Base-by-base conservation (phyloP, 495 filamentous ascomycete species). In the Hypomontagnella submonticulosa region DNA sequence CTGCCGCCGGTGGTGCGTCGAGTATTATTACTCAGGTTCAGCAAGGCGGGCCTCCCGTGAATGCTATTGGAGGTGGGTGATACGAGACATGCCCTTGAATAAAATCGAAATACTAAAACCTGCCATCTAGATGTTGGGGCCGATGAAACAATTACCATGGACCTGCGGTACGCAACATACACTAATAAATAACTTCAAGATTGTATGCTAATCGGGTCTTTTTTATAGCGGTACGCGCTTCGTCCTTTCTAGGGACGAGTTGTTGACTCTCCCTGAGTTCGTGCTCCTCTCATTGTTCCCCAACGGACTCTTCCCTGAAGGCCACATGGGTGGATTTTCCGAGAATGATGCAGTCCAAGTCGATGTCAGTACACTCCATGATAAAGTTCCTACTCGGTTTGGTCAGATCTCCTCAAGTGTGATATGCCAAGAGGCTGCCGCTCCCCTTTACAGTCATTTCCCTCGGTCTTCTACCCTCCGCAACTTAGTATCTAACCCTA, bases 11-110 rank as follows among this genome's bases (percentile, higher is more conserved):
- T 83, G 95, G 93, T 77, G 91, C 93, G 67, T 89, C 94, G 79
- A 97, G 94, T 87, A 96, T 99, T 73, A 93, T 99, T 78, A 99
- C 95, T 77, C 95, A 99, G 81, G 95, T 99, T 54, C 92, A 95
- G 71, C 95, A 97, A 76, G 88, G 90, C 64, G 94, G 90, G 57
- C 91, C 92, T 66, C 90, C 92, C 11, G 88, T 97, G 55, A 96
- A 93, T 75, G 89, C 89, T 55, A 79, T 97, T 58, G 91, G 91
- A 85, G 93, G 93, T 93, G 85, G 64, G 86, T 50, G 37, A 49
- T 15, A 16, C 38, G 37, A 53, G 18, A 30, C 42, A 20, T 66
- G 38, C 37, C 13, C 20, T 55, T 48, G 37, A 15, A 36, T 54
- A 33, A 9, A 27, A 57, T 46, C 27, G 18, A 4, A 38, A 48